A percentile compares a stretch with the other conserved stretches of the same genome.
Evolutionary conservation across 1,284 basidiomycete genomes (phyloP).

Genomic region (Jaminaea rosea): DNA sequence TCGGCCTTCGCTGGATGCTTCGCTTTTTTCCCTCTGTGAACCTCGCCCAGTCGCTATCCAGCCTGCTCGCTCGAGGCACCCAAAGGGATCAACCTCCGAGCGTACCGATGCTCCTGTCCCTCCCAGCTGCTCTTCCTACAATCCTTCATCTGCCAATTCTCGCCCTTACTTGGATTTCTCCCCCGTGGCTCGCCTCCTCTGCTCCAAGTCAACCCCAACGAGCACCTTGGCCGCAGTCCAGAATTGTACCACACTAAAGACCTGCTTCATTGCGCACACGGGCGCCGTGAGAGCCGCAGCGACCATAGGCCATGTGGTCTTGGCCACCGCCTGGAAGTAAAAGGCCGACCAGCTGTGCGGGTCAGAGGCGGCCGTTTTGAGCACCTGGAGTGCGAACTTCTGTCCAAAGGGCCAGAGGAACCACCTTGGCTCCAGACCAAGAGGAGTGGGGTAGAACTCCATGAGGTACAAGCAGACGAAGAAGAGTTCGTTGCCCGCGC

Average conservation of each 20-base stretch:
- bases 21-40: too few relatives aligned
- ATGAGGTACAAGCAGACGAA: slow-evolving; percentile 92
- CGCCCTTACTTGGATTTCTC: neutral
- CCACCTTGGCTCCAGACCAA: slow-evolving; percentile 23
- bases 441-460: slow-evolving; percentile 59
- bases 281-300: slow-evolving; percentile 63
- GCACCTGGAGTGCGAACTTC: neutral
- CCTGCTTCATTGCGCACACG: slow-evolving; percentile 73
- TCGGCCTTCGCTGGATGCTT: too few relatives aligned
- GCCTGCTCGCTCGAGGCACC: too few relatives aligned
- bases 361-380: neutral
- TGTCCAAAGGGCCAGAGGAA: slow-evolving; percentile 3
- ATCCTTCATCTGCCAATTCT: neutral
- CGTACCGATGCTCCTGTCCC: too few relatives aligned
- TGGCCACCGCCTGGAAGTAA: slow-evolving; percentile 41
- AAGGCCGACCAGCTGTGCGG: slow-evolving; percentile 1
- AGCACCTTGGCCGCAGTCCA: slow-evolving; percentile 94
- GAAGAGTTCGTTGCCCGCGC: slow-evolving; percentile 94
- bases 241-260: slow-evolving; percentile 91
- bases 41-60: too few relatives aligned
- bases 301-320: slow-evolving; percentile 70
- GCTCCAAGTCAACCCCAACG: slow-evolving; percentile 34
- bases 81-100: too few relatives aligned
- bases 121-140: neutral
- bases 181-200: too few relatives aligned